Evolutionary conservation across 306 rosid genomes (phyloP).

Genomic region (Gillenia trifoliata): DNA sequence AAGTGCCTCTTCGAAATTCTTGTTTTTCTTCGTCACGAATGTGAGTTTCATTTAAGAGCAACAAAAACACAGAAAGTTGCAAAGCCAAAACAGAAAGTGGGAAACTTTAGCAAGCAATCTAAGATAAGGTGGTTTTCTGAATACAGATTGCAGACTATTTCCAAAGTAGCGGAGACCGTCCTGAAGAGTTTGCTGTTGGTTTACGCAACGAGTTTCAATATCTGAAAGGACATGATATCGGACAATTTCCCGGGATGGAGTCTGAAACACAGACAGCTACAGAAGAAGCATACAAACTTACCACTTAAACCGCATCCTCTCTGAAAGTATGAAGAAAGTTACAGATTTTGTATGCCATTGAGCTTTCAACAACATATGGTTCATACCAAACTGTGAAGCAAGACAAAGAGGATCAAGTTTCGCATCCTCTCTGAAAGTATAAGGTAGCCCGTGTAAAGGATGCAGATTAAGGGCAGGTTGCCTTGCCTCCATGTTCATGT

Average conservation of each 20-base stretch:
- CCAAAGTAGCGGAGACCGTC: conserved; percentile 31
- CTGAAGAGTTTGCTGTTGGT: conserved; percentile 64
- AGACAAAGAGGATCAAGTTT: background rate
- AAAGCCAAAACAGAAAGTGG: background rate
- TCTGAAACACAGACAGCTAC: conserved; percentile 24
- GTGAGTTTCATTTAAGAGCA: background rate
- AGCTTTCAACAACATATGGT: background rate
- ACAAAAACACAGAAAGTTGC: background rate
- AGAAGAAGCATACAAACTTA: conserved; percentile 33
- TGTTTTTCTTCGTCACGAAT: background rate
- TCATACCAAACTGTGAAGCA: background rate
- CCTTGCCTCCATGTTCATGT: background rate
- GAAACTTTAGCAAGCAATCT: too few species aligned
- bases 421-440: background rate
- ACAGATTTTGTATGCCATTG: background rate
- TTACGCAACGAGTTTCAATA: conserved; percentile 57
- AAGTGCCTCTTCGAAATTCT: conserved; percentile 15
- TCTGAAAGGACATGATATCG: conserved; percentile 70
- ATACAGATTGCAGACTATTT: conserved; percentile 78
- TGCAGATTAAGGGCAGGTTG: background rate
- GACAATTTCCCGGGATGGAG: conserved; percentile 66
- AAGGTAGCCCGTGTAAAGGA: background rate
- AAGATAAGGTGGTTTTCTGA: background rate
- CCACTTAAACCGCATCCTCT: conserved; percentile 6
- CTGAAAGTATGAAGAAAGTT: background rate